Conservation (phyloP, 1,284 basidiomycete genomes). For the Phellopilus nigrolimitatus region DNA sequence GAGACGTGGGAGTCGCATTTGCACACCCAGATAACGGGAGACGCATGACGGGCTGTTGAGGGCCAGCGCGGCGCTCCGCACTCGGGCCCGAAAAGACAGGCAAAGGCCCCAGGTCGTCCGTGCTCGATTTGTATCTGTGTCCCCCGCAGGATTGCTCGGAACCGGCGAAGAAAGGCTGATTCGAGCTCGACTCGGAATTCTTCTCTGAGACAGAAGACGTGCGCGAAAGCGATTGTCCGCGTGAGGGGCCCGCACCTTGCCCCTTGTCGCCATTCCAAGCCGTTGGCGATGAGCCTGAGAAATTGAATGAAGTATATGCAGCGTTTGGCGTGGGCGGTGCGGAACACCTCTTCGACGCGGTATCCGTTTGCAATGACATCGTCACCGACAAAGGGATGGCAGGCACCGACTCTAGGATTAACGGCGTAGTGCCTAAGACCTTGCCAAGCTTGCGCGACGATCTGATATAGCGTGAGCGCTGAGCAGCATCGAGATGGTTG, state of each 20-base stretch:
- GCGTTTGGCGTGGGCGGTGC: constrained; percentile 2
- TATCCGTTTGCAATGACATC: not conserved
- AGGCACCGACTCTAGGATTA: constrained; percentile 41
- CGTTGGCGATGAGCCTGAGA: not conserved
- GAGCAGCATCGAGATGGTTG: constrained; percentile 47
- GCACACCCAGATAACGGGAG: constrained; percentile 5
- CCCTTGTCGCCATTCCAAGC: not conserved
- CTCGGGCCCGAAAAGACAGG: not conserved
- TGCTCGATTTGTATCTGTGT: not conserved
- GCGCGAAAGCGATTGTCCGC: not conserved
- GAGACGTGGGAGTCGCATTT: not conserved
- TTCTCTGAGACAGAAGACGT: not conserved
- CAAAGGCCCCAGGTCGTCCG: not conserved
- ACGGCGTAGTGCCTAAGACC: constrained; percentile 56
- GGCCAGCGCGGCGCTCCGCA: not conserved
- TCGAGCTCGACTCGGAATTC: not conserved
- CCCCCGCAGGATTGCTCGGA: not conserved
- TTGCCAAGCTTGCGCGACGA: constrained; percentile 58
- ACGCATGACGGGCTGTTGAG: constrained; percentile 12
- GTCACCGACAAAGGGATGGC: constrained; percentile 16
- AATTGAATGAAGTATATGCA: not conserved
- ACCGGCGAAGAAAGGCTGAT: not conserved
- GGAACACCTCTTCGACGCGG: constrained; percentile 1
- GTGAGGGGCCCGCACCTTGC: not conserved
- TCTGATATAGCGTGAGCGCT: constrained; percentile 53